Evolutionary conservation across 2,329 filamentous ascomycete species (phyloP).

Genomic region (Rutstroemia sp.): DNA sequence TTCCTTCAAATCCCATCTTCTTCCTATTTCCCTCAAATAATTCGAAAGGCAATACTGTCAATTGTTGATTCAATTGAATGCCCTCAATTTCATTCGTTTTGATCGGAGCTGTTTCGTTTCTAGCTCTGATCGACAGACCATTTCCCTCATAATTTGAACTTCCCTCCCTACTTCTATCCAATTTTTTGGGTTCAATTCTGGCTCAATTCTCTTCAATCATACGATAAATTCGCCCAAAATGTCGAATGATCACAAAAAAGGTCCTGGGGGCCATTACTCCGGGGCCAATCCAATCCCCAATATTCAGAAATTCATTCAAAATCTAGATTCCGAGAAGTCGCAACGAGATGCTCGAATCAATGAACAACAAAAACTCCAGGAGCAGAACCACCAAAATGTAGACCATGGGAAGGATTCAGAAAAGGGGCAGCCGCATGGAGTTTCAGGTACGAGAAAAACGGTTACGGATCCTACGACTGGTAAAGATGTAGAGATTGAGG

Average conservation of each 20-base stretch:
- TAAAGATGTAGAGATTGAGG: slow-evolving; percentile 76
- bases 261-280: slow-evolving; percentile 15
- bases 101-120: no score
- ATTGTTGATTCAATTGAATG: no score
- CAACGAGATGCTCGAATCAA: slow-evolving; percentile 68
- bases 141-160: background rate
- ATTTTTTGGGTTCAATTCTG: no score
- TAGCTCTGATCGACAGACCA: no score
- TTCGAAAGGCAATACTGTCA: no score
- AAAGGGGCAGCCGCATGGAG: slow-evolving; percentile 26
- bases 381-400: slow-evolving; percentile 12
- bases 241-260: slow-evolving; percentile 11
- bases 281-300: slow-evolving; percentile 21
- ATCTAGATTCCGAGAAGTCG: slow-evolving; percentile 72
- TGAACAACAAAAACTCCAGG: slow-evolving; percentile 32
- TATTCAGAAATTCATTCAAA: slow-evolving; percentile 43
- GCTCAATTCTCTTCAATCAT: background rate
- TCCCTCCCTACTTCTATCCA: background rate
- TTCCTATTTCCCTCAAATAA: no score
- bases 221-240: background rate
- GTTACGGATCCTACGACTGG: slow-evolving; percentile 89
- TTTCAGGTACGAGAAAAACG: slow-evolving; percentile 41
- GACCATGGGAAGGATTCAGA: slow-evolving; percentile 33
- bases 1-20: no score
- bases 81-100: no score